Percentiles rank a stretch among this genome's conserved stretches.
phyloP scores from a whole-genome alignment of 2,329 filamentous ascomycete species.

The Pseudocercospora eumusae region DNA sequence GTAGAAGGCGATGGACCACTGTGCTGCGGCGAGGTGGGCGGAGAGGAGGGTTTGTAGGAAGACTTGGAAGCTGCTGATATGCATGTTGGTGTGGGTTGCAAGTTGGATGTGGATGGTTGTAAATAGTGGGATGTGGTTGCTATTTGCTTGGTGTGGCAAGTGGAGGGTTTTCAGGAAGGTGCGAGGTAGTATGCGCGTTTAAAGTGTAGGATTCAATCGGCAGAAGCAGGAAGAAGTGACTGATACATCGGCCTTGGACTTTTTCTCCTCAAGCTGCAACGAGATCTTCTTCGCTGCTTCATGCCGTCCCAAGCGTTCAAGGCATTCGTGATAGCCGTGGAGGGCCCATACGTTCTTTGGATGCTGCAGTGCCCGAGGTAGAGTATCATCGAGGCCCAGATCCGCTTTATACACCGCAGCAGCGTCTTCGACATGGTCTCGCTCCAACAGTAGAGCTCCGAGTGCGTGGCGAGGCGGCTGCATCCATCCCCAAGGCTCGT shows the following conservation, averaged over 20 bases:
- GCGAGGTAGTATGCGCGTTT: too few species aligned
- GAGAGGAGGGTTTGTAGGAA: background rate
- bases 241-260: constrained; percentile 61
- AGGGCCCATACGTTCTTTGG: constrained; percentile 75
- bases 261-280: constrained; percentile 54
- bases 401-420: constrained; percentile 44
- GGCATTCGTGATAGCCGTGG: constrained; percentile 71
- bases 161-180: background rate
- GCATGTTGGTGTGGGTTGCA: background rate
- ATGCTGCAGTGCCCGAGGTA: constrained; percentile 67
- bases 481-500: constrained; percentile 80
- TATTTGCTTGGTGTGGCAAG: background rate
- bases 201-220: constrained; percentile 1
- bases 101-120: background rate
- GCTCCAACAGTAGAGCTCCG: constrained; percentile 67
- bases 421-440: constrained; percentile 50
- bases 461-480: constrained; percentile 70
- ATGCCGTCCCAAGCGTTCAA: constrained; percentile 52
- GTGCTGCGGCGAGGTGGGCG: background rate
- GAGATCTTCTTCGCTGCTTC: constrained; percentile 52
- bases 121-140: background rate
- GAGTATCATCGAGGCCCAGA: constrained; percentile 48
- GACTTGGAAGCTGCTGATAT: background rate
- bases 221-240: constrained; percentile 63
- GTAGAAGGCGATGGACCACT: constrained; percentile 14